phyloP scores from a whole-genome alignment of 768 basidiomycete species.

The Rhodotorula diobovata region DNA sequence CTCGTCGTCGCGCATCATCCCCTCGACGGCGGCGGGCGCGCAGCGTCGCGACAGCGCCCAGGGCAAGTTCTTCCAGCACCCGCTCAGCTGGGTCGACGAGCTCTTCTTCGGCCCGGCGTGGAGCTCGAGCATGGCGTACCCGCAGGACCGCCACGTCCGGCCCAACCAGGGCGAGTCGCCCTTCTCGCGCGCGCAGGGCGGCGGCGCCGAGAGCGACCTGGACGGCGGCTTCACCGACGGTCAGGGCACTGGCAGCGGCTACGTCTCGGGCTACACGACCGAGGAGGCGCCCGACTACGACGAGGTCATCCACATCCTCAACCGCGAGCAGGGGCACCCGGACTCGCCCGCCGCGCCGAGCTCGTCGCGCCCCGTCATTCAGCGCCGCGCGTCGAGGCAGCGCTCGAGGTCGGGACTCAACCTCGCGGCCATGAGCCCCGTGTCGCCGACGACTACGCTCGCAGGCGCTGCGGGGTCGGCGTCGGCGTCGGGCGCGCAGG shows the following conservation, averaged over 20 bases:
- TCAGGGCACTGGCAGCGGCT: conserved; percentile 18
- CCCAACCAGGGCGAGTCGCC: conserved; percentile 38
- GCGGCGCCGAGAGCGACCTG: conserved; percentile 60
- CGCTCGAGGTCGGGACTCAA: conserved; percentile 27
- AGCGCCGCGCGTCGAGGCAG: conserved; percentile 16
- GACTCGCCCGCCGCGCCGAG: conserved; percentile 17
- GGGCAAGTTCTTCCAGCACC: conserved; percentile 76
- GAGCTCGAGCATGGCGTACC: conserved; percentile 60
- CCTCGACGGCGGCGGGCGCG: conserved; percentile 3
- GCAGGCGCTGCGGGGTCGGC: neutral
- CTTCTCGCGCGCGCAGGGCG: conserved; percentile 42
- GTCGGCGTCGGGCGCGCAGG: neutral
- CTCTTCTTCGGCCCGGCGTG: conserved; percentile 72
- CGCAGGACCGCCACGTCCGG: conserved; percentile 53
- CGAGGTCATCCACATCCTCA: conserved; percentile 39
- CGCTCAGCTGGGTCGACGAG: conserved; percentile 93
- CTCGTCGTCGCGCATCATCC: conserved; percentile 57
- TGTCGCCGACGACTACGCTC: neutral
- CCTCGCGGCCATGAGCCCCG: conserved; percentile 21
- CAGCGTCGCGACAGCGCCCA: conserved; percentile 50
- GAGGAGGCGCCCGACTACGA: conserved; percentile 39
- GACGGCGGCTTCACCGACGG: conserved; percentile 30
- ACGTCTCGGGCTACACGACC: conserved; percentile 37
- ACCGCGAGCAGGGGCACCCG: conserved; percentile 26
- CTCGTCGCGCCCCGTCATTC: neutral